Evolutionary conservation across 371 early-diverging fungal species (phyloP).

Genomic region (Mucor lusitanicus): DNA sequence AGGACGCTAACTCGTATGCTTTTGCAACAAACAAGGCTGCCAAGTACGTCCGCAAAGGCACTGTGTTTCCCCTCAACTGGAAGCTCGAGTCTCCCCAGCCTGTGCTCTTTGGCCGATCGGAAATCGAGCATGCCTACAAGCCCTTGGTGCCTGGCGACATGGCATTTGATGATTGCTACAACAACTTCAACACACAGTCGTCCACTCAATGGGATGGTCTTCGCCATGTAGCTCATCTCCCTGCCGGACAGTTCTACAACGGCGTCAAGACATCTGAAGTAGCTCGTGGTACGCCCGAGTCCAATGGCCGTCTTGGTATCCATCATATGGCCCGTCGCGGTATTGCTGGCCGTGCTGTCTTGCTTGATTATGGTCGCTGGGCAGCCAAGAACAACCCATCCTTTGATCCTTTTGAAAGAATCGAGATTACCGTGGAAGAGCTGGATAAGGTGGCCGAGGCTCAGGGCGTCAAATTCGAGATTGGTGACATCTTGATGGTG

Average conservation of each 20-base stretch:
- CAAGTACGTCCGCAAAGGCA: conserved; percentile 24
- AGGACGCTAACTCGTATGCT: no score
- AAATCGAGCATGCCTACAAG: conserved; percentile 23
- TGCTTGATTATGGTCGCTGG: conserved; percentile 48
- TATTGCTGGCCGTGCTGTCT: conserved; percentile 47
- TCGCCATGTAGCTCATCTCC: conserved; percentile 32
- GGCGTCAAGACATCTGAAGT: conserved; percentile 27
- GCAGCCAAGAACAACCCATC: conserved; percentile 26
- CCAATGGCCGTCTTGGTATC: conserved; percentile 35
- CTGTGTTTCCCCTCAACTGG: conserved; percentile 45
- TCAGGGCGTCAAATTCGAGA: conserved; percentile 37
- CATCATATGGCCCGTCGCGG: conserved; percentile 49
- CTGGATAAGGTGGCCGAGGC: conserved; percentile 36
- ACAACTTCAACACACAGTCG: conserved; percentile 41
- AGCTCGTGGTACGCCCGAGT: not conserved
- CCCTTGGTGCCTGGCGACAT: conserved; percentile 13
- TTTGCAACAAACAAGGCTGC: conserved; percentile 28
- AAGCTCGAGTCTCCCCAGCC: conserved; percentile 31
- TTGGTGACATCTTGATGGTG: conserved; percentile 44
- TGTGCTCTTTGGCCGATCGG: conserved; percentile 30
- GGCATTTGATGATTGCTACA: conserved; percentile 40
- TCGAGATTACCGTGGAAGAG: conserved; percentile 39
- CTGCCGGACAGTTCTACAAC: conserved; percentile 33
- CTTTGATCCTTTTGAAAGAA: conserved; percentile 32
- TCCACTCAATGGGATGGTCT: conserved; percentile 52